These are phyloP conservation scores for Spergularia bocconei DNA, from an alignment of 148 eudicot species.

Conservation along the genomic window DNA sequence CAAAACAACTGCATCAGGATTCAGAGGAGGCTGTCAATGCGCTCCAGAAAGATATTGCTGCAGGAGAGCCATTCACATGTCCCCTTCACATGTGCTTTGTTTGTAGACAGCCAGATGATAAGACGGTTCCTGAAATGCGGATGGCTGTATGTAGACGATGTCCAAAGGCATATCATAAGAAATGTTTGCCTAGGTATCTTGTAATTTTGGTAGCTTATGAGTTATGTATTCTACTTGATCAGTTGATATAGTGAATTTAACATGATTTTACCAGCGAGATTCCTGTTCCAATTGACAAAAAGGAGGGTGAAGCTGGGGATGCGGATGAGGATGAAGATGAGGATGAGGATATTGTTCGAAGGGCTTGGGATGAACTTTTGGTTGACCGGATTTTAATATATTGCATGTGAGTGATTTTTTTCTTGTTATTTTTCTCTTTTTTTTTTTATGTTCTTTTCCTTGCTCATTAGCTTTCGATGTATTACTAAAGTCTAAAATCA, in stretches of 20 bases:
- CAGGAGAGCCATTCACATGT: constrained; percentile 77
- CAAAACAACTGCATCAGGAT: constrained; percentile 54
- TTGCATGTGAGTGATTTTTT: constrained; percentile 65
- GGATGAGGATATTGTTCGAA: constrained; percentile 37
- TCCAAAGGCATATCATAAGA: constrained; percentile 82
- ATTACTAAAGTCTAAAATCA: not conserved
- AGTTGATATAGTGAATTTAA: constrained; percentile 7
- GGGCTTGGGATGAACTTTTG: constrained; percentile 88
- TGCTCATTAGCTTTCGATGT: not conserved
- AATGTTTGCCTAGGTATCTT: constrained; percentile 83
- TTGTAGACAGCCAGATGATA: constrained; percentile 64
- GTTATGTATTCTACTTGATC: not conserved
- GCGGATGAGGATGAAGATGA: constrained; percentile 21
- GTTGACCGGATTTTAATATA: constrained; percentile 78
- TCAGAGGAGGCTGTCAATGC: constrained; percentile 45
- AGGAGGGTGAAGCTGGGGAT: constrained; percentile 28
- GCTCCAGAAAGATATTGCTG: constrained; percentile 48
- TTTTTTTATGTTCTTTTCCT: not conserved
- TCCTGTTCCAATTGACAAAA: constrained; percentile 30
- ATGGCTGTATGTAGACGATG: constrained; percentile 97
- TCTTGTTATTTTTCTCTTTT: no score
- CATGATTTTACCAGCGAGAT: constrained; percentile 48
- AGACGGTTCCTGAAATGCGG: constrained; percentile 44
- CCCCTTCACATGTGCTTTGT: constrained; percentile 66
- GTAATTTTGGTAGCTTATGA: not conserved